A percentile compares a stretch with the other conserved stretches of the same genome.
These are phyloP conservation scores for Platanthera zijinensis DNA, from an alignment of 106 monocot genomes.

Conservation along the genomic window DNA sequence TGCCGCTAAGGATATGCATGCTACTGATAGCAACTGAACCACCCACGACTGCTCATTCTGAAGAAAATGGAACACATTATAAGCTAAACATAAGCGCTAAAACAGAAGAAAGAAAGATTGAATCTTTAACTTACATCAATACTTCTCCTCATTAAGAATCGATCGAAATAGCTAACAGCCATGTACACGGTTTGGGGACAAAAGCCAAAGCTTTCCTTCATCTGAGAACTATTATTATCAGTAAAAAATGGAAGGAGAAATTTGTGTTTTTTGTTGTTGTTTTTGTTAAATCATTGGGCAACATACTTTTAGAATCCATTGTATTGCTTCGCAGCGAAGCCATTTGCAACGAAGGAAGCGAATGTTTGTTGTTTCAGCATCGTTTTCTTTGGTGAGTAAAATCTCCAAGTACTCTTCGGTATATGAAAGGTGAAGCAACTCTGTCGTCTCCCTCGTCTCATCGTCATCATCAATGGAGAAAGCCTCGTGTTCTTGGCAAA, in stretches of 20 bases:
- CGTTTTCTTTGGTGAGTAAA: slow-evolving; percentile 41
- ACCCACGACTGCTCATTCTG: slow-evolving; percentile 58
- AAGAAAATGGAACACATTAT: background rate
- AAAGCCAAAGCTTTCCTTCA: slow-evolving; percentile 46
- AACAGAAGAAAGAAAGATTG: background rate
- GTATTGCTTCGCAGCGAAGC: slow-evolving; percentile 49
- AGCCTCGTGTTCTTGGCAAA: slow-evolving; percentile 54
- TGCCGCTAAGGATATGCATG: slow-evolving; percentile 86
- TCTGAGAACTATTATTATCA: slow-evolving; percentile 24
- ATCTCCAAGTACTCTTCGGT: slow-evolving; percentile 50
- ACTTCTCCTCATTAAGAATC: slow-evolving; percentile 51
- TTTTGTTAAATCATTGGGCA: background rate
- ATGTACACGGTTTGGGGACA: slow-evolving; percentile 55
- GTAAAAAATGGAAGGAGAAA: background rate
- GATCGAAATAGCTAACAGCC: slow-evolving; percentile 60
- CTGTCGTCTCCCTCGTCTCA: slow-evolving; percentile 8
- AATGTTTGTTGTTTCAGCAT: background rate
- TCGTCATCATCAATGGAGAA: slow-evolving; percentile 25
- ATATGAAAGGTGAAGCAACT: background rate
- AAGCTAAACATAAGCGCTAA: background rate
- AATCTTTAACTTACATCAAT: slow-evolving; percentile 37
- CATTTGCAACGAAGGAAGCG: slow-evolving; percentile 1
- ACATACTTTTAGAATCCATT: slow-evolving; percentile 69
- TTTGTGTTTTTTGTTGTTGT: too few species aligned
- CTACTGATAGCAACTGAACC: slow-evolving; percentile 46